Base-by-base conservation (phyloP, 345 rosid genomes). In the Populus ilicifolia region DNA sequence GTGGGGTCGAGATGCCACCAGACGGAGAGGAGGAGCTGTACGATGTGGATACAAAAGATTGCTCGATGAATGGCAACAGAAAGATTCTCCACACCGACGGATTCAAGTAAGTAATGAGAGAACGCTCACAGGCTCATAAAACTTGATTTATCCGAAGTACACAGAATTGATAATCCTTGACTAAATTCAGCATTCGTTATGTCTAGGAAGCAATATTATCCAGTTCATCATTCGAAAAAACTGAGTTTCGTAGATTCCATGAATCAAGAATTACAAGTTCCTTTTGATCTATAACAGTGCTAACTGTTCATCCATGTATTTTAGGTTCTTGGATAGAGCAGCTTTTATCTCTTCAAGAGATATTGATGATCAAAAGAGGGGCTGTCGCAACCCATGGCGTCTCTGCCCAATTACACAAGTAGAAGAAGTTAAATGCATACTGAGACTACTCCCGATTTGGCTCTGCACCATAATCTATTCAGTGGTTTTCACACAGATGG, bases 401-500 rank as follows among this genome's bases (percentile, higher is more conserved):
- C 91, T 96, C 17, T 96, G 98, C 84, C 92, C 98, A 2, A 80
- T 96, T 17, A 89, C 98, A 63, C 99, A 96, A 86, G 98, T 96
- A 23, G 99, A 96, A 77, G 99, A 96, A 89, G 98, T 96, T 80
- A 96, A 96, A 85, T 94, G 98, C 88, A 88, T 96, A 76, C 86
- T 96, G 38, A 91, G 98, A 77, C 82, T 96, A 48, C 86, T 96
- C 64, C 99, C 99, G 1, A 91, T 96, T 64, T 96, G 99, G 99
- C 92, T 96, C 65, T 96, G 99, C 87, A 94, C 99, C 81, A 92
- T 96, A 69, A 69, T 94, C 70, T 96, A 96, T 89, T 96, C 99
- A 0, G 98, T 96, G 1, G 98, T 91, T 74, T 96, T 96, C 84
- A 96, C 99, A 6, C 99, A 96, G 80, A 96, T 96, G 99, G 99